These are phyloP conservation scores for Yamadazyma dendronema DNA, from an alignment of 1,139 yeast genomes.

Conservation along the genomic window DNA sequence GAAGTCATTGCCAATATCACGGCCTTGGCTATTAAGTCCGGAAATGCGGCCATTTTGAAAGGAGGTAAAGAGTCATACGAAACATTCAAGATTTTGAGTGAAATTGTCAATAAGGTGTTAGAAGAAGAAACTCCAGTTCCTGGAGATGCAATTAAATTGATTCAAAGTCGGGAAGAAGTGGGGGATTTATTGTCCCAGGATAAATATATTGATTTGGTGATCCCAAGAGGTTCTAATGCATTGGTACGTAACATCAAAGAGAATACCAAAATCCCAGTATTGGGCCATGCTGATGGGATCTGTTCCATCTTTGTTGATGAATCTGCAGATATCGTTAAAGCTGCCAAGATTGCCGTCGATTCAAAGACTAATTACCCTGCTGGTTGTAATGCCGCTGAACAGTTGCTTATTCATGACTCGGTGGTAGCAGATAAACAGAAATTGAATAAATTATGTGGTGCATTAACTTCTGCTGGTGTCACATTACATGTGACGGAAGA, in stretches of 20 bases:
- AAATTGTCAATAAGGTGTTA: slow-evolving; percentile 63
- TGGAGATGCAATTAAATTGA: slow-evolving; percentile 74
- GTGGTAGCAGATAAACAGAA: slow-evolving; percentile 35
- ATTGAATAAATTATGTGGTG: slow-evolving; percentile 43
- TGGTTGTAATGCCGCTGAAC: slow-evolving; percentile 96
- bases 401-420: slow-evolving; percentile 63
- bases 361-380: slow-evolving; percentile 97
- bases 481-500: slow-evolving; percentile 66
- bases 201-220: slow-evolving; percentile 86
- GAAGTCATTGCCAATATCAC: slow-evolving; percentile 98
- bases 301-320: slow-evolving; percentile 84
- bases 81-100: slow-evolving; percentile 82
- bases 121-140: slow-evolving; percentile 66
- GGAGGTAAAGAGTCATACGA: slow-evolving; percentile 93
- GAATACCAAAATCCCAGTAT: slow-evolving; percentile 89
- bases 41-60: slow-evolving; percentile 91
- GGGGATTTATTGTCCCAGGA: slow-evolving; percentile 82
- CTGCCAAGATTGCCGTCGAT: slow-evolving; percentile 72
- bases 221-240: slow-evolving; percentile 95
- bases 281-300: slow-evolving; percentile 98
- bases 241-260: slow-evolving; percentile 82
- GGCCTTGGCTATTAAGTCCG: slow-evolving; percentile 92
- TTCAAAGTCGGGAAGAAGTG: slow-evolving; percentile 87
- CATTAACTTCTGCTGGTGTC: slow-evolving; percentile 64
- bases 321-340: slow-evolving; percentile 73